Evolutionary conservation across 768 basidiomycete genomes (phyloP), one percentile per base, ranked within the genome.

Genomic region (Pleurotus pulmonarius): DNA sequence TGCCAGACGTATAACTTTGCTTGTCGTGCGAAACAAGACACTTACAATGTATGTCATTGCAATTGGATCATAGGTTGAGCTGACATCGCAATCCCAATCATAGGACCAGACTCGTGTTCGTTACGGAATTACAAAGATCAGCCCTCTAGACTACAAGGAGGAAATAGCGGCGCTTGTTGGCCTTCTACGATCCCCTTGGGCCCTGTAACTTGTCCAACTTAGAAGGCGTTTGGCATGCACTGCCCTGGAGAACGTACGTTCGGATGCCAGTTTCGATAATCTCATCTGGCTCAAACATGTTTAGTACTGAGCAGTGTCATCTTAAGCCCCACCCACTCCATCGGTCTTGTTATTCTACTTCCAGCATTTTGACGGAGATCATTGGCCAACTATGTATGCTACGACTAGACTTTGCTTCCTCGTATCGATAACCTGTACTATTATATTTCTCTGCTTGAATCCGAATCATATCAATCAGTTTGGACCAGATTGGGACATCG

Each of bases 1-100:
- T 90, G 89, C 58, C 79, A 80, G 61, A 80, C 81, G 0, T 96
- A 79, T 72, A 93, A 91, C 64, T 92, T 98, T 70, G 78, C 81
- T 40, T 92, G 92, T 67, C 83, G 88, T 43, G 96, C 94, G 3
- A 92, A 89, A 70, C 86, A 87, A 64, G 94, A 98, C 60, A 86
- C 84, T 0, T 98, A 80, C 65, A 88, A 92, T 61, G 93, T 92
- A 65, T 66, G 87, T 70, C 3, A 8, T 29, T 15, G 45, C 43
- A 9, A 55, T 41, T 24, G 4, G 12, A 11, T 49, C 16, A 40
- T 48, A 37, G 3, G 45, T n/a, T 29, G 22, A 34, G 39, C 53
- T 25, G 46, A 22, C 24, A 25, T 24, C 9, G n/a, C 11, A 20
- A 46, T 56, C 47, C 56, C 9, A 8, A 34, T 34, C 29, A 34